Base-by-base conservation (phyloP, 257 asterid species). In the Scutellaria minor region DNA sequence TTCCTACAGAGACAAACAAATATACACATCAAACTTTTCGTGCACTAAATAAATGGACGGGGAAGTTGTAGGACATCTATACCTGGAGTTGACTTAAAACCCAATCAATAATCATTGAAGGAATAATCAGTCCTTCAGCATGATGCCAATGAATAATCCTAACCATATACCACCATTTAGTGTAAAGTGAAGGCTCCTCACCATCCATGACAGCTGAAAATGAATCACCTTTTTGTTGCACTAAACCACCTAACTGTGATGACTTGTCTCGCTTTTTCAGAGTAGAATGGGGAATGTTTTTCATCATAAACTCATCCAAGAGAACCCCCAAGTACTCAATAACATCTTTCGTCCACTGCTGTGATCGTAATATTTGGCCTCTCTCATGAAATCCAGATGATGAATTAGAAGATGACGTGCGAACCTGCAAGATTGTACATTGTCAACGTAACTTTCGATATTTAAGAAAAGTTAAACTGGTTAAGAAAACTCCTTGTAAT, bases 121-220 rank as follows among this genome's bases (percentile, higher is more conserved):
- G 96, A 75, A 89, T 64, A 59, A 95, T 75, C 74, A 95, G 88
- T 77, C 99, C 99, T 77, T 95, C 98, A n/a, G 90, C 87, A 64
- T 95, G 96, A 81, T 95, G 98, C 98, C 97, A 92, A 22, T 92
- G 96, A 71, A 95, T 81, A 66, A 92, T 85, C 82, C 99, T 89
- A 70, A 92, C 97, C 78, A 90, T 88, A 75, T 90, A 95, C 99
- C 99, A 95, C 99, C 99, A 95, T 82, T 95, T 95, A 70, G 80
- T 86, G 85, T 92, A 89, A 61, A 87, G 81, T n/a, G 98, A 86
- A 66, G 98, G 96, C 81, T 87, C 98, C 72, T 82, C 94, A 78
- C 85, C 85, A 83, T 83, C 96, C 24, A 31, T 31, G 37, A 75
- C 66, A 55, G 89, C 48, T 73, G 90, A 74, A 75, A 70, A 72